phyloP scores from a whole-genome alignment of 2,329 filamentous ascomycete species.

The Colletotrichum sp. region DNA sequence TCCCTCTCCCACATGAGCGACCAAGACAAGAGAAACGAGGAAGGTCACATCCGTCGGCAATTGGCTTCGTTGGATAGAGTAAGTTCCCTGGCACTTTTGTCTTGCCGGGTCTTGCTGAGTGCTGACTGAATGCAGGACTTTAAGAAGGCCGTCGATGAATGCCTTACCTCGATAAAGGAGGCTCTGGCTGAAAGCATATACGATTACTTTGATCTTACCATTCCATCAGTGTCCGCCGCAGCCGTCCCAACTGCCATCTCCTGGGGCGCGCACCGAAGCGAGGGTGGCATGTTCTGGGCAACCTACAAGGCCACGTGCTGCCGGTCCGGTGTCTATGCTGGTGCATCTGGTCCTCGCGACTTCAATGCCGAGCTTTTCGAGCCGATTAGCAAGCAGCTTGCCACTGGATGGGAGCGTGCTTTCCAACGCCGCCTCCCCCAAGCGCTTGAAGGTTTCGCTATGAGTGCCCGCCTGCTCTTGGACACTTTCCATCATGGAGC shows the following conservation, averaged over 20 bases:
- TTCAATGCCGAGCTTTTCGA: conserved; percentile 31
- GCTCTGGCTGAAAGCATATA: conserved; percentile 25
- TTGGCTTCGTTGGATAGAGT: conserved; percentile 20
- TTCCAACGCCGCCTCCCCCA: conserved; percentile 28
- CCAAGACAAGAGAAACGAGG: conserved; percentile 21
- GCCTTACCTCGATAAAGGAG: conserved; percentile 18
- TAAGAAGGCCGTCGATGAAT: conserved; percentile 15
- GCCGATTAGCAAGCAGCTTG: conserved; percentile 24
- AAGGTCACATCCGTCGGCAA: conserved; percentile 11
- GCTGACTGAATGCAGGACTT: conserved; percentile 20
- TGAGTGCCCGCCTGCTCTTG: background rate
- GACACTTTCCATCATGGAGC: conserved; percentile 16
- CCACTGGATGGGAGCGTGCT: conserved; percentile 27
- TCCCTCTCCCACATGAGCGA: conserved; percentile 18
- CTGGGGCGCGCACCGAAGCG: conserved; percentile 24
- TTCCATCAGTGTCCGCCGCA: conserved; percentile 19
- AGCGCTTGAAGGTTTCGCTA: conserved; percentile 1
- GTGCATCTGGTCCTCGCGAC: conserved; percentile 22
- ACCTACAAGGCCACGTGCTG: conserved; percentile 31
- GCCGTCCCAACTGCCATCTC: conserved; percentile 22
- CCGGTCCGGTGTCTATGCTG: conserved; percentile 23
- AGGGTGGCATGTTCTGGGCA: conserved; percentile 26
- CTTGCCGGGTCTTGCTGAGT: background rate
- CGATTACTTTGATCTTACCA: conserved; percentile 23
- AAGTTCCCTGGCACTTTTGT: background rate